Evolutionary conservation across 2,329 filamentous ascomycete species (phyloP).

Genomic region (Aspergillus novoparasiticus): DNA sequence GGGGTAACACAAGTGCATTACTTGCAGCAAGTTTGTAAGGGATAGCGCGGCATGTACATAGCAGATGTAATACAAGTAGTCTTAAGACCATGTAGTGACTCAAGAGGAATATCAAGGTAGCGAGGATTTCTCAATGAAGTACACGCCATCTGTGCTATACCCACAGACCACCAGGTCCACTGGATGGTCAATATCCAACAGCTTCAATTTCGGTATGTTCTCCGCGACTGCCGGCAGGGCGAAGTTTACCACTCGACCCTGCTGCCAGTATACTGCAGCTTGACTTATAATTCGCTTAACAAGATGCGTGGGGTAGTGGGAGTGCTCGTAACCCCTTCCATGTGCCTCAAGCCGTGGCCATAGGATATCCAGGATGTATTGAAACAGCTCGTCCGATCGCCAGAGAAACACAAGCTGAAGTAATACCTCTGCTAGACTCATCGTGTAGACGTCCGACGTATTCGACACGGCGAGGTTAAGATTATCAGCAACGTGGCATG

Average conservation of each 20-base stretch:
- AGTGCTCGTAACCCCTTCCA: constrained; percentile 25
- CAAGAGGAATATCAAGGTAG: not conserved
- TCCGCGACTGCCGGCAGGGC: constrained; percentile 14
- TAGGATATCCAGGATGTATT: constrained; percentile 17
- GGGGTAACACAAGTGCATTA: too few relatives aligned
- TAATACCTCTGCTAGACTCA: constrained; percentile 14
- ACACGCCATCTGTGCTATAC: not conserved
- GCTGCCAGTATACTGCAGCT: constrained; percentile 12
- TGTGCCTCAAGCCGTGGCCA: constrained; percentile 22
- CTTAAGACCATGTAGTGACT: too few relatives aligned
- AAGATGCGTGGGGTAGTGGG: constrained; percentile 26
- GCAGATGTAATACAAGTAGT: too few relatives aligned
- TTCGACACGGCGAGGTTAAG: constrained; percentile 1
- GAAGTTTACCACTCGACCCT: not conserved
- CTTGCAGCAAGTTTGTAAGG: too few relatives aligned
- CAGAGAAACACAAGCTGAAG: constrained; percentile 12
- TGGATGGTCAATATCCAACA: constrained; percentile 15
- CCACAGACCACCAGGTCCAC: constrained; percentile 13
- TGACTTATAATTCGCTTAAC: constrained; percentile 24
- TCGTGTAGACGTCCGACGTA: constrained; percentile 17
- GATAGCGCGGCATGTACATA: too few relatives aligned
- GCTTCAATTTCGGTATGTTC: constrained; percentile 13
- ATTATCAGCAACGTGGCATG: constrained; percentile 5
- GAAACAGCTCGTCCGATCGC: constrained; percentile 6
- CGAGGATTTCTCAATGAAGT: constrained; percentile 6